Base-by-base conservation (phyloP, 768 basidiomycete species). In the Amanita phalloides region DNA sequence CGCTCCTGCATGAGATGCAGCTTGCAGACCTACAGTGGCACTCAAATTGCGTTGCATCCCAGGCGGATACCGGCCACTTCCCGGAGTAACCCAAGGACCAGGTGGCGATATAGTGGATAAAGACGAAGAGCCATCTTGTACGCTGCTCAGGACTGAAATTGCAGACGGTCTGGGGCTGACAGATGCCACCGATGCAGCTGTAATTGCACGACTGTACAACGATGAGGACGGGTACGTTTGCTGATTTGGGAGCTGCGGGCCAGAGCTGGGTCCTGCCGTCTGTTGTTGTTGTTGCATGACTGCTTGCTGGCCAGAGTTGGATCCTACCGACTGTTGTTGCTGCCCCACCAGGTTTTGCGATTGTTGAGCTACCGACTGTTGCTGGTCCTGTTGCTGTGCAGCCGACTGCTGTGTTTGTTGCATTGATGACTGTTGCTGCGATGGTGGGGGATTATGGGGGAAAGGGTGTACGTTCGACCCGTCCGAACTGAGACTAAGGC, bases 401-500 rank as follows among this genome's bases (percentile, higher is more conserved):
- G 8, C 20, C 20, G 39, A 41, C 39, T 41, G 39, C 7, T 41
- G 48, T 39, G 28, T 26, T 28, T 25, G 36, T 10, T 25, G 26
- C 21, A 25, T 23, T 21, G n/a, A 38, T 17, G 36, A 13, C 7
- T 49, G 48, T 37, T 49, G 37, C 38, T 35, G 32, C 20, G 20
- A 20, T 3, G 10, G 36, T 3, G 20, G 20, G 33, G 8, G 45
- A 35, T 46, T 25, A 20, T 14, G 21, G 3, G n/a, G 33, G 20
- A 7, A 23, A 9, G 36, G 23, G 32, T 47, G 23, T 11, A 54
- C 36, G n/a, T 21, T 36, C 55, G 45, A 2, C 55, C 58, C 32
- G 62, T 63, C 55, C 54, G 64, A 53, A 53, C 61, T 43, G 48
- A 57, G 48, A 53, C 55, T 54, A 54, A 62, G 56, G 55, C 61